Percentiles rank a stretch among this genome's conserved stretches.
Evolutionary conservation across 1,284 basidiomycete species (phyloP).

Genomic region (Testicularia cyperi): DNA sequence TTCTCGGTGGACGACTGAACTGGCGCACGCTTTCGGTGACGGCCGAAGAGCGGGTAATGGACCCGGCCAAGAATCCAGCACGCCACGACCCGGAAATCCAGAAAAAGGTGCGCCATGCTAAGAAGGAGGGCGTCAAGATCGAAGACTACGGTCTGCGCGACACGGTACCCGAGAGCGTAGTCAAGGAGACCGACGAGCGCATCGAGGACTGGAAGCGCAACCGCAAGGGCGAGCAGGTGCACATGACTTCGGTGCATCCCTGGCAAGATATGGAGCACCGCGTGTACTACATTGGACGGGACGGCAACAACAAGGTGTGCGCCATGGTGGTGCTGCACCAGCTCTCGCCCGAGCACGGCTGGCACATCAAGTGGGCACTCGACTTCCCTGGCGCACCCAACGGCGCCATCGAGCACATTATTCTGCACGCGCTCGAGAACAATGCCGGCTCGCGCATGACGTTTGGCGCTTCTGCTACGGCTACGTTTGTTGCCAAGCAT

Average conservation of each 20-base stretch:
- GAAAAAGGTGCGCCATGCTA: conserved; percentile 64
- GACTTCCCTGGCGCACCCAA: conserved; percentile 66
- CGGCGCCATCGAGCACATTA: conserved; percentile 65
- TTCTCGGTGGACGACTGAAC: conserved; percentile 64
- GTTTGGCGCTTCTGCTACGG: conserved; percentile 54
- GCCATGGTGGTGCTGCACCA: conserved; percentile 67
- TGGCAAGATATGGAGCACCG: conserved; percentile 66
- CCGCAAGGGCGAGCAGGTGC: conserved; percentile 66
- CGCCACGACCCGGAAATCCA: conserved; percentile 63
- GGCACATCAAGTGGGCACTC: conserved; percentile 68
- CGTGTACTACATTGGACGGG: conserved; percentile 65
- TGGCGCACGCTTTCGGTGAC: conserved; percentile 66
- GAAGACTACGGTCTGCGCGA: conserved; percentile 56
- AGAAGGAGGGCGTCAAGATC: conserved; percentile 65
- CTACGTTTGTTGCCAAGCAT: conserved; percentile 41
- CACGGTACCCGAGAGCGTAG: conserved; percentile 61
- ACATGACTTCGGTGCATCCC: conserved; percentile 66
- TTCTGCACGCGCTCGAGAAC: conserved; percentile 64
- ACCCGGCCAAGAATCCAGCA: conserved; percentile 62
- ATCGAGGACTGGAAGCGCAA: conserved; percentile 64
- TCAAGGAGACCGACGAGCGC: conserved; percentile 61
- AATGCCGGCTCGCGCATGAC: conserved; percentile 64
- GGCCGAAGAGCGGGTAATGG: conserved; percentile 66
- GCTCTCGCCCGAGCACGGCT: conserved; percentile 65
- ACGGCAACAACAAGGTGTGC: conserved; percentile 62